These are phyloP conservation scores for Elaeagnus macrophylla DNA, from an alignment of 306 rosid genomes.

Conservation along the genomic window DNA sequence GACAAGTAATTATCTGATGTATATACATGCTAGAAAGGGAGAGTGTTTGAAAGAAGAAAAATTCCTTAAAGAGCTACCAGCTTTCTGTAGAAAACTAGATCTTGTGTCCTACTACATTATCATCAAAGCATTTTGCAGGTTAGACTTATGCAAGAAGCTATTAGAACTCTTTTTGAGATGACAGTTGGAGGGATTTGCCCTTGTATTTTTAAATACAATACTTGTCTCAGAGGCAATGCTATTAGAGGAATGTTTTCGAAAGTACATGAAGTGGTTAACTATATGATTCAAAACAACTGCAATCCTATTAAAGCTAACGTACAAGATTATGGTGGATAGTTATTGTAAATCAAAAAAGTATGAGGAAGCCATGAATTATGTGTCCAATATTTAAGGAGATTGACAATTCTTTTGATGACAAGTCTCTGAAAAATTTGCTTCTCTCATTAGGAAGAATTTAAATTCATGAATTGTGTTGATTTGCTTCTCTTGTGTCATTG, in stretches of 20 bases:
- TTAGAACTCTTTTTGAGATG: constrained; percentile 74
- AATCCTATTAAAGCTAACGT: constrained; percentile 71
- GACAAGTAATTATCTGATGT: constrained; percentile 74
- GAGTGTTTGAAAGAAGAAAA: constrained; percentile 92
- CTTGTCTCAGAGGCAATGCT: constrained; percentile 69
- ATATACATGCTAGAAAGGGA: constrained; percentile 70
- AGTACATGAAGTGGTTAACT: constrained; percentile 68
- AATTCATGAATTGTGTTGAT: constrained; percentile 12
- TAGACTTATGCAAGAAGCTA: constrained; percentile 84
- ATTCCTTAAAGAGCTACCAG: constrained; percentile 52
- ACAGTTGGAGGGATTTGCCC: constrained; percentile 64
- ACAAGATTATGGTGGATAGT: constrained; percentile 82
- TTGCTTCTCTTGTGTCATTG: constrained; percentile 1
- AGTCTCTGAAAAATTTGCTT: constrained; percentile 52
- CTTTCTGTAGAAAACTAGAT: constrained; percentile 56
- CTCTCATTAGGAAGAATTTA: constrained; percentile 37
- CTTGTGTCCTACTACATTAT: constrained; percentile 53
- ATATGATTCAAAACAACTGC: constrained; percentile 73
- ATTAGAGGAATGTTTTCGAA: constrained; percentile 58
- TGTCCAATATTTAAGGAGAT: constrained; percentile 52
- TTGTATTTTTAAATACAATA: constrained; percentile 75
- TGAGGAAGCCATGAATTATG: constrained; percentile 62
- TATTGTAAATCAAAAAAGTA: constrained; percentile 59
- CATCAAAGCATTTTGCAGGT: constrained; percentile 82
- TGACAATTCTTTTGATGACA: constrained; percentile 47